A percentile compares a stretch with the other conserved stretches of the same genome.
These are phyloP conservation scores for Penicillium riverlandense DNA, from an alignment of 495 filamentous ascomycete species.

Conservation along the genomic window DNA sequence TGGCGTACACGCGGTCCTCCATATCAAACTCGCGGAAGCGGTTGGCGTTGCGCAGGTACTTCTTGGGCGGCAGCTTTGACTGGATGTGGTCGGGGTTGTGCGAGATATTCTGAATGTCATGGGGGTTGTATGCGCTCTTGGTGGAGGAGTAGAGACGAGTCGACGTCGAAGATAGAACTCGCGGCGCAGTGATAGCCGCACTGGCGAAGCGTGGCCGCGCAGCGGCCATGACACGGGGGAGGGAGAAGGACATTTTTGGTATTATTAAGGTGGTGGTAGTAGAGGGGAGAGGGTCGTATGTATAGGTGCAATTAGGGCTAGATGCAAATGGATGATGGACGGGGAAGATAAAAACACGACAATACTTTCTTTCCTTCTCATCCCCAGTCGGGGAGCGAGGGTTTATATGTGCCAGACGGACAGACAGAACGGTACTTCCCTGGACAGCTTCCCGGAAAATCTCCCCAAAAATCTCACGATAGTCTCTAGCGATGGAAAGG, in stretches of 20 bases:
- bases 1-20: slow-evolving; percentile 48
- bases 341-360: background rate
- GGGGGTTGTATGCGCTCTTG: slow-evolving; percentile 9
- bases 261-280: background rate
- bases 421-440: slow-evolving; percentile 10
- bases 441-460: slow-evolving; percentile 14
- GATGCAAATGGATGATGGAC: background rate
- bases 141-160: slow-evolving; percentile 10
- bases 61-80: slow-evolving; percentile 19
- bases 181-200: slow-evolving; percentile 2
- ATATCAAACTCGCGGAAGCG: slow-evolving; percentile 49
- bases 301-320: background rate
- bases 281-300: background rate
- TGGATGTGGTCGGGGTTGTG: slow-evolving; percentile 29
- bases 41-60: slow-evolving; percentile 11
- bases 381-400: background rate
- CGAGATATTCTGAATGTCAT: slow-evolving; percentile 10
- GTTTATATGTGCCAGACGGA: slow-evolving; percentile 8
- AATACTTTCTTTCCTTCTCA: background rate
- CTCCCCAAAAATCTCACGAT: no score
- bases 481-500: no score
- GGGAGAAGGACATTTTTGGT: slow-evolving; percentile 9
- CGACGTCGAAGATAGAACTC: slow-evolving; percentile 3
- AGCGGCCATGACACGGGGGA: slow-evolving; percentile 5
- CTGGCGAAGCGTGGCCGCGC: slow-evolving; percentile 9